Base-by-base conservation (phyloP, 768 basidiomycete genomes). In the Dioszegia crocea region DNA sequence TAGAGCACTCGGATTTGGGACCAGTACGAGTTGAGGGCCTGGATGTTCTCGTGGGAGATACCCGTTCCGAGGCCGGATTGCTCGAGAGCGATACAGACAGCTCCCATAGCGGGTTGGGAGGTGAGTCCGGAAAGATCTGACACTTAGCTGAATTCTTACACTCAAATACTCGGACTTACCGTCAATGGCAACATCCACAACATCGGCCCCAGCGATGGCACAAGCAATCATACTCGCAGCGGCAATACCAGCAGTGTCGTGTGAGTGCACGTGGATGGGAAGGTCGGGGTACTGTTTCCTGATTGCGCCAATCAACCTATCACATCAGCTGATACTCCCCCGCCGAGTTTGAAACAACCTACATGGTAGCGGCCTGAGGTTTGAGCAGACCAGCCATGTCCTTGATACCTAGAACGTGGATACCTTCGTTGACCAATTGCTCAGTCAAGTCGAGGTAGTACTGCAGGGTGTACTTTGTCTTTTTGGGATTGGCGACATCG, bases 81-180 rank as follows among this genome's bases (percentile, higher is more conserved):
- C 80, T 99, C 96, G 47, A 99, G 80, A 26, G 96, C 94, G 81
- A 86, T 84, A 78, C 88, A 88, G 36, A 99, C 85, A 31, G 96
- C 96, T 68, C 96, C 96, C 96, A 99, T 99, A 4, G 96, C 90
- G 19, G 96, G 93, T 74, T 99, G 96, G 19, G 96, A 98, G 50
- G 96, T 99, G 65, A 94, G 81, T 60, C 96, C 96, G 57, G 94
- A 98, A 88, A 99, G 94, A 80, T 90, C 91, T 94, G 70, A 57
- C 52, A 65, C 30, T 33, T 33, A 33, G 33, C 33, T n/a, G n/a
- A 23, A 44, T 31, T 56, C 48, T 4, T 27, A 9, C 46, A 10
- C 4, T 19, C 33, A 30, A 21, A 27, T 17, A 31, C 0, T 40
- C 55, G 40, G 12, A 77, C 90, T 75, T 64, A 91, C 92, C 94